phyloP scores from a whole-genome alignment of 208 protist genomes.

The Crithidia bombi region DNA sequence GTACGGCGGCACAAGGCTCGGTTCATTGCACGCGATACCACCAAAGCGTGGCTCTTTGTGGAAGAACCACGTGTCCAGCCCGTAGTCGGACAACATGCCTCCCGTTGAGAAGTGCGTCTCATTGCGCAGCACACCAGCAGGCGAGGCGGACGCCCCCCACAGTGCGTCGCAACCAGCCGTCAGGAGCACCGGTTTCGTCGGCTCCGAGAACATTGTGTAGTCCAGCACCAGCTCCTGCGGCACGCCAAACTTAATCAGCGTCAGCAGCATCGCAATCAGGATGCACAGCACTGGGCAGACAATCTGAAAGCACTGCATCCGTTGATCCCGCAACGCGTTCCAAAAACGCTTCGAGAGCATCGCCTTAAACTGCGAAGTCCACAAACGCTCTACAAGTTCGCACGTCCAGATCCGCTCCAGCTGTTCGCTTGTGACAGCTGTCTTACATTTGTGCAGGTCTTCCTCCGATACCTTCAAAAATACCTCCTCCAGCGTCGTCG shows the following conservation, averaged over 20 bases:
- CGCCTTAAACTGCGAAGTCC: slow-evolving; percentile 54
- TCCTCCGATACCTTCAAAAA: slow-evolving; percentile 62
- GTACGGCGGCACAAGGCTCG: not conserved
- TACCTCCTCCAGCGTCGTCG: slow-evolving; percentile 79
- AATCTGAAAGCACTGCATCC: slow-evolving; percentile 77
- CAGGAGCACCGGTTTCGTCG: slow-evolving; percentile 32
- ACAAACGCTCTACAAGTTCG: not conserved
- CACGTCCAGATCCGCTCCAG: slow-evolving; percentile 18
- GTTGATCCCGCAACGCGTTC: slow-evolving; percentile 59
- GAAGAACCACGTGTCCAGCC: slow-evolving; percentile 38
- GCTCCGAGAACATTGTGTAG: slow-evolving; percentile 42
- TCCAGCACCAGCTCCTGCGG: slow-evolving; percentile 17
- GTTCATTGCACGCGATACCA: slow-evolving; percentile 29
- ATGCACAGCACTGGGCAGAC: slow-evolving; percentile 71
- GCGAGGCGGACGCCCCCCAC: slow-evolving; percentile 3
- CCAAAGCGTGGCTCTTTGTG: slow-evolving; percentile 18
- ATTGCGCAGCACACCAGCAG: slow-evolving; percentile 1
- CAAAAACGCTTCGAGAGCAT: slow-evolving; percentile 64
- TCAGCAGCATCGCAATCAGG: slow-evolving; percentile 71
- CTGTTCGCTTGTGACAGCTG: slow-evolving; percentile 18
- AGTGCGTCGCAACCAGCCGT: slow-evolving; percentile 25
- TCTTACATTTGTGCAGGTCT: not conserved
- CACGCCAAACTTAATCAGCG: slow-evolving; percentile 53
- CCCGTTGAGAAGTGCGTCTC: slow-evolving; percentile 26
- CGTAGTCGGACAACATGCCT: slow-evolving; percentile 54